Evolutionary conservation across 257 asterid species (phyloP), one percentile per base, ranked within the genome.

Genomic region (Solanum chilense): DNA sequence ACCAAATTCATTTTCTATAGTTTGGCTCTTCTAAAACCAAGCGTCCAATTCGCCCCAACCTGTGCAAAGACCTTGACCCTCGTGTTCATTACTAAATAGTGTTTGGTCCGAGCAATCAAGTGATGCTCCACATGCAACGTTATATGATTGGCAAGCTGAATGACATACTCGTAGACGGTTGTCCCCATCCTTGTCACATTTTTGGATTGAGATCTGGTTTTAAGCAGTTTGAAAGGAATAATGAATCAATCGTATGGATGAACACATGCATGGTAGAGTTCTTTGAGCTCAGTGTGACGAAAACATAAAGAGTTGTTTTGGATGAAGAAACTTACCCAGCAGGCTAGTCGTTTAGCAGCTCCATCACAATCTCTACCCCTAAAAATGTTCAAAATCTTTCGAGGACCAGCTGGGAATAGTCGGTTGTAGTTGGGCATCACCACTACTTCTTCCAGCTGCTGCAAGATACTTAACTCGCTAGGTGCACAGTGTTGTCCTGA

Each of bases 401-500:
- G 94, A 64, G 99, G 99, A 45, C 99, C 99, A 64, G 95, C 98
- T 2, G 99, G 99, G 75, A 96, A 97, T 81, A 97, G 81, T 12
- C 99, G 87, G 80, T 97, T 96, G 97, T 97, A 97, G 90, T 97
- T 97, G 86, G 99, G 99, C 98, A 97, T 97, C 89, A 97, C 99
- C 6, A 96, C 99, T 4, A 96, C 99, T 91, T 96, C 98, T 89
- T 97, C 99, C 9, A 97, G 93, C 93, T 97, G 99, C 89, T 97
- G 99, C 92, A 96, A 88, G 89, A 96, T 92, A 70, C 98, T 91
- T 80, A 95, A 88, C 86, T 97, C 99, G 78, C 96, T 95, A 35
- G 99, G 99, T 12, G 98, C 99, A 86, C 99, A 97, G 89, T 97
- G 99, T 86, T 97, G 98, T 33, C 98, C 97, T 20, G 87, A 85